These are phyloP conservation scores for Barbatosphaeria neglecta DNA, from an alignment of 495 filamentous ascomycete genomes.

Conservation along the genomic window DNA sequence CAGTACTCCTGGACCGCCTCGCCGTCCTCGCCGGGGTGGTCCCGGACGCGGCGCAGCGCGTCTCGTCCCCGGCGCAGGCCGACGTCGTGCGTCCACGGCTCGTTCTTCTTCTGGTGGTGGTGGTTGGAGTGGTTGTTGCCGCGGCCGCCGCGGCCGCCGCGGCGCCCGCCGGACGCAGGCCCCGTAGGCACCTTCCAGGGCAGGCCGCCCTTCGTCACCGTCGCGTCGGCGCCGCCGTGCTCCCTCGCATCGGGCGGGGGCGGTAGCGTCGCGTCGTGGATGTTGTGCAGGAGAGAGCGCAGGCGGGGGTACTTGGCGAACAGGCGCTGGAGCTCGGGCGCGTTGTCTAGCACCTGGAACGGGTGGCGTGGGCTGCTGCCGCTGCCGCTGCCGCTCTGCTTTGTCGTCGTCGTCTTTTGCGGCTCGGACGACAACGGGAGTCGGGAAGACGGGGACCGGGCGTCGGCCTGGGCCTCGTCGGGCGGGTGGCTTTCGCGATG, in stretches of 20 bases:
- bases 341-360: slow-evolving; percentile 24
- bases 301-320: slow-evolving; percentile 42
- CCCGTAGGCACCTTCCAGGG: neutral
- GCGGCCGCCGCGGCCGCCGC: neutral
- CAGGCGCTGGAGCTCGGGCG: slow-evolving; percentile 36
- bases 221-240: neutral
- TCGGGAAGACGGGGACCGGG: slow-evolving; percentile 3
- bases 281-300: slow-evolving; percentile 34
- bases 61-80: slow-evolving; percentile 25
- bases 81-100: slow-evolving; percentile 26
- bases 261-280: slow-evolving; percentile 38
- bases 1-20: slow-evolving; percentile 37
- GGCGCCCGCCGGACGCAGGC: neutral
- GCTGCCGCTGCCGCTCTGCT: too few species aligned
- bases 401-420: slow-evolving; percentile 6
- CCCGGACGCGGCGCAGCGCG: slow-evolving; percentile 20
- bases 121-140: slow-evolving; percentile 3
- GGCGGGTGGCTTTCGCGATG: slow-evolving; percentile 42
- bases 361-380: slow-evolving; percentile 12
- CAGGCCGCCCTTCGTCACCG: neutral
- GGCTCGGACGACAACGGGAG: slow-evolving; percentile 13
- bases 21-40: slow-evolving; percentile 21
- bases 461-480: slow-evolving; percentile 1
- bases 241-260: slow-evolving; percentile 10
- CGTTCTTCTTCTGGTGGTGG: slow-evolving; percentile 3